Evolutionary conservation across 2,329 filamentous ascomycete genomes (phyloP), one percentile per base, ranked within the genome.

Genomic region (Sporothrix inflata): DNA sequence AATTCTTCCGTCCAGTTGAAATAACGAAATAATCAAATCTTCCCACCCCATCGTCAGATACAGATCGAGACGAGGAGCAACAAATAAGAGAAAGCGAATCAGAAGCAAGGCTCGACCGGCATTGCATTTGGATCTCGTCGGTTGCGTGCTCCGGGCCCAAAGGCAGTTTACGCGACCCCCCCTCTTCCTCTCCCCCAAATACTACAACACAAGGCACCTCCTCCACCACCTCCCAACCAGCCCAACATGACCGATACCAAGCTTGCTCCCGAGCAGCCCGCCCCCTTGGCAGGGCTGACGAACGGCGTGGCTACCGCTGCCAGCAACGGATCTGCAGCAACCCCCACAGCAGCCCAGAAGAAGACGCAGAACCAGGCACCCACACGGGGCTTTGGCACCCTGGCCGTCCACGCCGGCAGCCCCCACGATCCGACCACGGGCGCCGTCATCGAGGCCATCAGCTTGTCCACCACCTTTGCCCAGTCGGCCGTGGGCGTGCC

Each of bases 391-490:
- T 98, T 99, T 83, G 96, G 94, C 74, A 99, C 96, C 65, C 88
- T 97, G 74, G 96, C 96, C 72, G 96, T 99, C 24, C 96, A 99
- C 83, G 94, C 95, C 75, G 96, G 96, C 74, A 89, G 94, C 57
- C 93, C 93, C 78, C 93, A 97, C 81, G 96, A 99, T 83, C 92
- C 95, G 65, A 85, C 89, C 53, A 99, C 95, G 30, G 96, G 96
- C 75, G 96, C 96, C 76, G 96, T 99, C 78, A 99, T 99, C 81
- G 94, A 96, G 83, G 85, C 96, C 77, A 98, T 99, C 81, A 98
- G 95, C 11, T 89, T 99, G 30, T 97, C 94, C 30, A 98, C 96
- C 19, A 99, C 96, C 6, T 99, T 95, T 80, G 94, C 93, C n/a
- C 96, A 99, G 84, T 91, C 90, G 16, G 88, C 90, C 14, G 94